phyloP scores from a whole-genome alignment of 2,329 filamentous ascomycete species.

The Chaetomium globosum region DNA sequence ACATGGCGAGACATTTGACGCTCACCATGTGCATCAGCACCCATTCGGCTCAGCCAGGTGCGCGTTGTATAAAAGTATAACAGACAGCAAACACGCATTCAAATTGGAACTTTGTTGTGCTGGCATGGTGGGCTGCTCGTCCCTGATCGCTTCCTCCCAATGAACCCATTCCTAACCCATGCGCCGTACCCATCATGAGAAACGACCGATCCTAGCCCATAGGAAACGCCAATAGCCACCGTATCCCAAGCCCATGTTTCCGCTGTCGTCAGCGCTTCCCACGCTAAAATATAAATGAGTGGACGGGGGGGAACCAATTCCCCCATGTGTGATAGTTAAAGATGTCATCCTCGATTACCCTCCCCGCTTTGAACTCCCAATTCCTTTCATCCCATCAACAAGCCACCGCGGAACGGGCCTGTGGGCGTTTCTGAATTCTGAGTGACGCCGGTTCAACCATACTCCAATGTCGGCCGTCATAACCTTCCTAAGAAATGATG shows the following conservation, averaged over 20 bases:
- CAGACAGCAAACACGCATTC: not conserved
- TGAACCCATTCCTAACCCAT: slow-evolving; percentile 11
- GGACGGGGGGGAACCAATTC: not conserved
- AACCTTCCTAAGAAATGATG: slow-evolving; percentile 59
- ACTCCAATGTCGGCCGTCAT: slow-evolving; percentile 16
- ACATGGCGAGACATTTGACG: slow-evolving; percentile 9
- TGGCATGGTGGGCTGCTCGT: not conserved
- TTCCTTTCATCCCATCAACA: not conserved
- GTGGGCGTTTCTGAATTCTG: slow-evolving; percentile 16
- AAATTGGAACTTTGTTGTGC: not conserved
- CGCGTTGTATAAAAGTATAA: slow-evolving; percentile 9
- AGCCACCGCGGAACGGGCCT: not conserved
- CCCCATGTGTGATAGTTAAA: not conserved
- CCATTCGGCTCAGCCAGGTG: not conserved
- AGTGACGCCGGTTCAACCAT: slow-evolving; percentile 18
- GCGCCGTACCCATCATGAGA: not conserved
- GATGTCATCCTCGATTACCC: not conserved
- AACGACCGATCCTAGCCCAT: not conserved
- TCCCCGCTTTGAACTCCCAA: slow-evolving; percentile 1
- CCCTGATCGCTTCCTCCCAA: slow-evolving; percentile 23
- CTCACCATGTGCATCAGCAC: not conserved
- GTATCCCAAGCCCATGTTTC: not conserved
- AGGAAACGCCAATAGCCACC: not conserved
- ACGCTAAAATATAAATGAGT: slow-evolving; percentile 5
- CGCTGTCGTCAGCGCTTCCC: slow-evolving; percentile 4